Evolutionary conservation across 352 stramenopile genomes (phyloP), one percentile per base, ranked within the genome.

Genomic region (Chrysophaeum taylorii): DNA sequence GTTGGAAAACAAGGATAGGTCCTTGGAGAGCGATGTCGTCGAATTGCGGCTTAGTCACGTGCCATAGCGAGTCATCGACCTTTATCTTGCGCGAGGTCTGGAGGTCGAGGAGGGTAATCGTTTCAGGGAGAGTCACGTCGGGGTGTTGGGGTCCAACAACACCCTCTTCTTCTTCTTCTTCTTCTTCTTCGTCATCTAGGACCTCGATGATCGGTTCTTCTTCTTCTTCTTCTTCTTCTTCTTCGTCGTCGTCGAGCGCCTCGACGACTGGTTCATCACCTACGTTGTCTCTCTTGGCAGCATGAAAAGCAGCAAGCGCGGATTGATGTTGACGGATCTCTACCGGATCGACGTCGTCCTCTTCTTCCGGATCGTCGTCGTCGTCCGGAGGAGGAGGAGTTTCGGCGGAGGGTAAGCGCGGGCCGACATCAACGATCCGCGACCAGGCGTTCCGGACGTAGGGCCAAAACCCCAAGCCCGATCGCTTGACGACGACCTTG

Each of bases 381-480:
- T n/a, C n/a, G n/a, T n/a, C n/a, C n/a, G n/a, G n/a, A n/a, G n/a
- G n/a, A n/a, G n/a, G n/a, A n/a, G n/a, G n/a, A n/a, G n/a, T n/a
- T n/a, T n/a, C 27, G 63, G 23, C 63, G 33, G 14, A 38, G 50
- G 57, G 33, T 35, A 33, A 23, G 38, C 39, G 42, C 43, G 42
- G 60, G 21, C 68, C 50, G 12, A 66, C 57, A 25, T 66, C 57
- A 23, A 66, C 57, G 57, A 66, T 66, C 2, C 2, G 27, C 33
- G 57, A 45, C 57, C 57, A 66, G 16, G 14, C 2, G 57, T 66
- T 66, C 12, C 57, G 31, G 18, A 45, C 57, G 57, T 66, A 66
- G 57, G 57, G 57, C 57, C 57, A 66, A 36, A 66, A 41, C 14
- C 5, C 2, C 4, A 16, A 43, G 9, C 57, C 57, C 1, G 1